Evolutionary conservation across 768 basidiomycete genomes (phyloP).

Genomic region (Psilocybe cyanescens): DNA sequence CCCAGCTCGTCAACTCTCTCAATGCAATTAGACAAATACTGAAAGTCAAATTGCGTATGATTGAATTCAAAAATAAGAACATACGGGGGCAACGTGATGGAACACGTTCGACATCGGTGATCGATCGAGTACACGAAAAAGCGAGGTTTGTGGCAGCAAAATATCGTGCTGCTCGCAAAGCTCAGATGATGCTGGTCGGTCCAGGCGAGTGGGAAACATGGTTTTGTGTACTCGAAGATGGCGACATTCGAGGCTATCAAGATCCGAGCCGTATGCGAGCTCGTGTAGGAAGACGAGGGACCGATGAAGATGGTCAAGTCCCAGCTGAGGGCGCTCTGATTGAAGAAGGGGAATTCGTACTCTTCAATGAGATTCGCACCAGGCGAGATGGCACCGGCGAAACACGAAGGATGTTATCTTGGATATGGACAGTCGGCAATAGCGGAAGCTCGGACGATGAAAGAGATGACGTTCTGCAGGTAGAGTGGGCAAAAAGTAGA

Average conservation of each 20-base stretch:
- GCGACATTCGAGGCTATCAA: constrained; percentile 16
- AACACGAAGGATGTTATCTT: background rate
- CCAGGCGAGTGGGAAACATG: constrained; percentile 13
- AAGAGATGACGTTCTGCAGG: background rate
- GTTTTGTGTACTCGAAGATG: background rate
- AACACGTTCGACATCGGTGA: constrained; percentile 9
- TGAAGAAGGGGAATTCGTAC: background rate
- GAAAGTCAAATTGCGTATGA: constrained; percentile 12
- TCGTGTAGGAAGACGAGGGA: background rate
- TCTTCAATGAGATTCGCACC: background rate
- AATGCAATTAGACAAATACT: constrained; percentile 7
- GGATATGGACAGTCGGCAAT: background rate
- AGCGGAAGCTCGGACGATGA: background rate
- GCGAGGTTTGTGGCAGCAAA: constrained; percentile 7
- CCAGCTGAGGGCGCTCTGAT: no score
- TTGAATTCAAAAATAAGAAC: constrained; percentile 21
- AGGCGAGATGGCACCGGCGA: constrained; percentile 1
- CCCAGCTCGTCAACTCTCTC: constrained; percentile 10
- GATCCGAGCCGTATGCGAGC: background rate
- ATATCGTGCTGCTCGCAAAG: constrained; percentile 8
- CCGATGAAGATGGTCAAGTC: no score
- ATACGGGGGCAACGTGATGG: constrained; percentile 15
- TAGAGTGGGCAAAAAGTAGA: background rate
- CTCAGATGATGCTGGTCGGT: constrained; percentile 4
- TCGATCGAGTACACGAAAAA: constrained; percentile 6